phyloP scores from a whole-genome alignment of 305 asterid species.

The Nicotiana rustica region DNA sequence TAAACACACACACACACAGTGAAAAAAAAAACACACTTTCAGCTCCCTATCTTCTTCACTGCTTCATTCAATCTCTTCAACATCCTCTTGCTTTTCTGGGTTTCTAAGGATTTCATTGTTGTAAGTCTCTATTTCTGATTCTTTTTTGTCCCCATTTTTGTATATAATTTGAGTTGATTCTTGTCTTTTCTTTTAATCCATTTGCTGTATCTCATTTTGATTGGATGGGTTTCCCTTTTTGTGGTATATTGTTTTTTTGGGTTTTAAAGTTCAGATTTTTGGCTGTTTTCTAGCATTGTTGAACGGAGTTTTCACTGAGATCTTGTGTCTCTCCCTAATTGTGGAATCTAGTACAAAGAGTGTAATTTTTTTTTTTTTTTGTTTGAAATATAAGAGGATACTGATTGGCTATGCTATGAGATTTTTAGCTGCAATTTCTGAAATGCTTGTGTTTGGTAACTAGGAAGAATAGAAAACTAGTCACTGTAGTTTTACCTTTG shows the following conservation, averaged over 20 bases:
- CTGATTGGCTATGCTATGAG: not conserved
- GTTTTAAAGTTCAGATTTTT: not conserved
- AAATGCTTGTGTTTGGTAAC: conserved; percentile 8
- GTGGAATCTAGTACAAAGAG: not conserved
- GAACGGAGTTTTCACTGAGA: not conserved
- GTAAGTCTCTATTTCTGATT: conserved; percentile 46
- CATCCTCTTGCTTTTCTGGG: conserved; percentile 35
- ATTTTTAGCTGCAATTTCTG: conserved; percentile 7
- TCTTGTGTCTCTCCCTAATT: not conserved
- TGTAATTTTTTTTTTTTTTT: not conserved
- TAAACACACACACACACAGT: not conserved
- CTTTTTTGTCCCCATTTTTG: not conserved
- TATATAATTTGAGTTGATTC: not conserved
- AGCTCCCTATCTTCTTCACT: conserved; percentile 33
- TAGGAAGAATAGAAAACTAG: not conserved
- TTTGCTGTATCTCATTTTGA: not conserved
- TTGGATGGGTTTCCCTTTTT: conserved; percentile 7
- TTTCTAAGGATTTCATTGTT: conserved; percentile 37
- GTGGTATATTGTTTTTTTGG: not conserved
- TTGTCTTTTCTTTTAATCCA: not conserved
- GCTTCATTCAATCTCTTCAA: conserved; percentile 36
- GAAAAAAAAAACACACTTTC: not conserved
- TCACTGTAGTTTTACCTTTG: conserved; percentile 10
- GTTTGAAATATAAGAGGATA: not conserved
- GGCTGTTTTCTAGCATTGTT: not conserved